These are phyloP conservation scores for Fusarium albidum DNA, from an alignment of 2,329 filamentous ascomycete genomes.

Conservation along the genomic window DNA sequence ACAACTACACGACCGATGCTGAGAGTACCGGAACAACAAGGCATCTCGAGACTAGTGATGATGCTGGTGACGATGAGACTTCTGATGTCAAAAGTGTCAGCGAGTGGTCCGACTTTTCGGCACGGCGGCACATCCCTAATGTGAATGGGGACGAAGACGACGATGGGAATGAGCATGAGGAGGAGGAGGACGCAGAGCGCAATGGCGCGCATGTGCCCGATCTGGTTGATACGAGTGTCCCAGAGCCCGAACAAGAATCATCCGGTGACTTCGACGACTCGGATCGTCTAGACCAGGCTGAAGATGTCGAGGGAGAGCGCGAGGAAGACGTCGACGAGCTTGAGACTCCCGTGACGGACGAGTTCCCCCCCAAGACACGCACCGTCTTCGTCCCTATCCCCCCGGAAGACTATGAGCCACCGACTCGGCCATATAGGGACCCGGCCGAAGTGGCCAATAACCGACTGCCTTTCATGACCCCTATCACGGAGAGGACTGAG, in stretches of 20 bases:
- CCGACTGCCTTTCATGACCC: conserved; percentile 96
- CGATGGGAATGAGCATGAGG: too few species aligned
- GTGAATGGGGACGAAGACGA: conserved; percentile 45
- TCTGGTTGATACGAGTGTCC: conserved; percentile 48
- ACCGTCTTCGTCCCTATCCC: conserved; percentile 80
- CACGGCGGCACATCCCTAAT: conserved; percentile 73
- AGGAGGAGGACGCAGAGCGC: conserved; percentile 44
- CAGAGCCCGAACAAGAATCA: conserved; percentile 36
- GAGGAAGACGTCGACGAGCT: conserved; percentile 49
- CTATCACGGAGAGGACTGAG: conserved; percentile 95
- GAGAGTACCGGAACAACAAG: conserved; percentile 85
- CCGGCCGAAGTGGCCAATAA: conserved; percentile 84
- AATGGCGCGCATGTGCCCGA: conserved; percentile 49
- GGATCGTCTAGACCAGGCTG: conserved; percentile 9
- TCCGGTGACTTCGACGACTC: conserved; percentile 11
- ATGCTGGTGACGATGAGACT: conserved; percentile 55
- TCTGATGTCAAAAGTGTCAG: conserved; percentile 71
- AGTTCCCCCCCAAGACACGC: conserved; percentile 62
- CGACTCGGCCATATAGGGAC: conserved; percentile 82
- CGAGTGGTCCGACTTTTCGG: conserved; percentile 90
- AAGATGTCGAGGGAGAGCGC: conserved; percentile 46
- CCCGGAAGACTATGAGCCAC: conserved; percentile 86
- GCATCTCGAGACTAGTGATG: conserved; percentile 61
- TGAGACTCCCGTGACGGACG: conserved; percentile 51
- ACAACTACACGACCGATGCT: conserved; percentile 82